Percentiles rank a stretch among this genome's conserved stretches.
Evolutionary conservation across 176 grass and related monocot species (phyloP).

Genomic region (Carex scoparia): DNA sequence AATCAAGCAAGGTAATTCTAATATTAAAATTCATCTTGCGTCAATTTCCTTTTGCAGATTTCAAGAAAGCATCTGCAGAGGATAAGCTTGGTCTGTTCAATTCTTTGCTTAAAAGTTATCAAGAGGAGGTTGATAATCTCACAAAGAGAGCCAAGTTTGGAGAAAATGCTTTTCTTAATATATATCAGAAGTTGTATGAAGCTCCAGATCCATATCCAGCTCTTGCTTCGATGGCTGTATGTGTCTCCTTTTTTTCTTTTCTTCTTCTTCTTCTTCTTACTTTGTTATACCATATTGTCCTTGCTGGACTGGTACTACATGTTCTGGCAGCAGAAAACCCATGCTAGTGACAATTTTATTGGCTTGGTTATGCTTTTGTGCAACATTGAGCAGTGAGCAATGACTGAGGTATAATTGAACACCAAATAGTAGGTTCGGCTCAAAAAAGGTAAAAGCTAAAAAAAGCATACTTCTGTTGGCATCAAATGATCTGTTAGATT

Average conservation of each 20-base stretch:
- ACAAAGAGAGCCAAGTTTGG: constrained; percentile 99
- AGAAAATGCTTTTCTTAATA: constrained; percentile 99
- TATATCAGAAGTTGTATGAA: constrained; percentile 99
- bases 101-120: constrained; percentile 89
- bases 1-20: not conserved
- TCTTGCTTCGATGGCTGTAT: constrained; percentile 93
- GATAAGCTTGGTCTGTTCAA: constrained; percentile 91
- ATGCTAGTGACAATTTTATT: not conserved
- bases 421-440: not conserved
- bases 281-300: not conserved
- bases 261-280: not conserved
- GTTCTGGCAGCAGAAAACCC: not conserved
- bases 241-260: not conserved
- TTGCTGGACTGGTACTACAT: not conserved
- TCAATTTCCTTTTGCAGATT: constrained; percentile 47
- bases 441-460: not conserved
- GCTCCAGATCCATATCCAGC: constrained; percentile 97
- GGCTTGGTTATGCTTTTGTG: constrained; percentile 6
- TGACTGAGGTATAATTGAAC: not conserved
- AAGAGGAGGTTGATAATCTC: constrained; percentile 98
- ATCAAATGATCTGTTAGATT: not conserved
- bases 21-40: not conserved
- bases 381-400: not conserved
- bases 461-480: not conserved
- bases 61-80: constrained; percentile 88